Evolutionary conservation across 495 filamentous ascomycete genomes (phyloP), one percentile per base, ranked within the genome.

Genomic region (Penicillium atrosanguineum): DNA sequence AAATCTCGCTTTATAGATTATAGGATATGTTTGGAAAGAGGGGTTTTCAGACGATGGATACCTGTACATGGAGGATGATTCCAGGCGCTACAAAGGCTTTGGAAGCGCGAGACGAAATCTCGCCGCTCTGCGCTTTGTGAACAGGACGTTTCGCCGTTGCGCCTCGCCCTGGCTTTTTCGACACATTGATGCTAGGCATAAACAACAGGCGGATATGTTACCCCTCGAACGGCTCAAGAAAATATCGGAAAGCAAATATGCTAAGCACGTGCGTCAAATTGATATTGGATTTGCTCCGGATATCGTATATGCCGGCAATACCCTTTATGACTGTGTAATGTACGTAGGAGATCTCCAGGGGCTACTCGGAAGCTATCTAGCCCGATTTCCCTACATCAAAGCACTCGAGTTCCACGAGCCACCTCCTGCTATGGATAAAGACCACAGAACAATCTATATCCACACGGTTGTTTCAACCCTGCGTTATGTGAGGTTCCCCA

Each of bases 81-180:
- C 23, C 1, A 23, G 46, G 16, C 20, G 21, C 38, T 48, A 39
- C 9, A 39, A 39, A 39, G 1, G 6, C 19, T 6, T 7, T 14
- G 31, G 36, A 4, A 4, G 15, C 21, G 36, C 7, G 4, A 28
- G 34, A 23, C 4, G 1, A 25, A 15, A 0, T 29, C 25, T 48
- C 1, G 23, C 28, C 15, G 16, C 31, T 21, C 46, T 48, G 19
- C 46, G 46, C 12, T 16, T 39, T 25, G 46, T 48, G 29, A 48
- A 39, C 34, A 48, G 18, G 28, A 19, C 34, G 0, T 48, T 48
- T 29, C 38, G 18, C 15, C 16, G 31, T 9, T 21, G 29, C 46
- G 46, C 46, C 15, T 48, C 46, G n/a, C 28, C 31, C 14, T 36
- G 46, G 29, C 37, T 50, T 9, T 50, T 50, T 21, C 12, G 23